phyloP scores from a whole-genome alignment of 1,139 yeast genomes.

The Pichia kudriavzevii region DNA sequence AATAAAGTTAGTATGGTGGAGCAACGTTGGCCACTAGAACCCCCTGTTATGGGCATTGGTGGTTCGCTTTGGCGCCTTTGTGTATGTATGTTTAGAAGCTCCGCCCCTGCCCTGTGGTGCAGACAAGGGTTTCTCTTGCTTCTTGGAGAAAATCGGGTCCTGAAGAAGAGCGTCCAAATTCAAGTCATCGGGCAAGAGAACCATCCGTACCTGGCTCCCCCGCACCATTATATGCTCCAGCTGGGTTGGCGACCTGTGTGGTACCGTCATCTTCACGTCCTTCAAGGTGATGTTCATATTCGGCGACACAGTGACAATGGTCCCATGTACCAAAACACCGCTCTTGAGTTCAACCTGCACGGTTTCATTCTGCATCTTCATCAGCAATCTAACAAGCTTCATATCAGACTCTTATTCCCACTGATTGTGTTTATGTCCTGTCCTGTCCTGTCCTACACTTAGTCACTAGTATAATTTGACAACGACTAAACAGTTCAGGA shows the following conservation, averaged over 20 bases:
- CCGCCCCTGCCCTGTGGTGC: too few species aligned
- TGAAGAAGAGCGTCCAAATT: conserved; percentile 71
- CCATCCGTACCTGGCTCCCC: conserved; percentile 85
- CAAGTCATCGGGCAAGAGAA: conserved; percentile 79
- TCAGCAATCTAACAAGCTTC: conserved; percentile 65
- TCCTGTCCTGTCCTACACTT: not conserved
- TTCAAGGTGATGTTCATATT: conserved; percentile 86
- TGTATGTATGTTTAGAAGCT: too few species aligned
- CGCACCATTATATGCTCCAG: conserved; percentile 79
- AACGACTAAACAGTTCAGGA: too few species aligned
- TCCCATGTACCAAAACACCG: conserved; percentile 68
- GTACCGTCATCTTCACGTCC: conserved; percentile 70
- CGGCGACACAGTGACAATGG: conserved; percentile 77
- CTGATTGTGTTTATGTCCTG: conserved; percentile 9
- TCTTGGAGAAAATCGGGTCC: conserved; percentile 46
- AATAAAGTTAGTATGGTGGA: too few species aligned
- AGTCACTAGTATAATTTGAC: too few species aligned
- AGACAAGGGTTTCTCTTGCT: too few species aligned
- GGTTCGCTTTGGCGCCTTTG: conserved; percentile 8
- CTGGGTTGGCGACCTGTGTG: conserved; percentile 62
- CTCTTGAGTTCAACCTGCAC: conserved; percentile 90
- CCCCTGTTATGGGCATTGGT: conserved; percentile 12
- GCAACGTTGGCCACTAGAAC: conserved; percentile 7
- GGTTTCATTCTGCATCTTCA: conserved; percentile 81
- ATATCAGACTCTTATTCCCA: too few species aligned